Evolutionary conservation across 2,329 filamentous ascomycete species (phyloP).

Genomic region (Zymoseptoria tritici): DNA sequence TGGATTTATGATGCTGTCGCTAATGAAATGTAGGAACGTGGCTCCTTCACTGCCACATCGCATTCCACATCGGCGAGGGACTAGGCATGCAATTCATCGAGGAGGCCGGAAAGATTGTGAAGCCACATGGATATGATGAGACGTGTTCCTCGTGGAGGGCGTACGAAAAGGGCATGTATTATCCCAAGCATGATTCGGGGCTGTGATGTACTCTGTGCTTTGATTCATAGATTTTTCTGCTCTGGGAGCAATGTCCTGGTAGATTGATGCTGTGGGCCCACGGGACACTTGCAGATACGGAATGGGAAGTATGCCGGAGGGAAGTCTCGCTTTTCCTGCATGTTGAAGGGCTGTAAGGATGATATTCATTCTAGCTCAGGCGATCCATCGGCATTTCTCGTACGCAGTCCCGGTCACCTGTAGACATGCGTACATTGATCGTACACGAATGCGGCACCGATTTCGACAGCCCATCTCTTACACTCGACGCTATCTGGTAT

Average conservation of each 20-base stretch:
- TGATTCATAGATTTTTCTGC: too few relatives aligned
- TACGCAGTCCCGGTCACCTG: background rate
- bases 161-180: slow-evolving; percentile 28
- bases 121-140: slow-evolving; percentile 25
- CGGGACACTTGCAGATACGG: background rate
- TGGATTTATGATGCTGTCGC: slow-evolving; percentile 42
- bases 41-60: slow-evolving; percentile 40
- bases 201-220: slow-evolving; percentile 18
- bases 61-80: slow-evolving; percentile 56
- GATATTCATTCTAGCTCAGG: background rate
- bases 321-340: too few relatives aligned
- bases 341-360: too few relatives aligned
- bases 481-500: background rate
- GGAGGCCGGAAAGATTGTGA: slow-evolving; percentile 27
- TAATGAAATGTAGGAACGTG: slow-evolving; percentile 43
- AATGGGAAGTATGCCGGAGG: too few relatives aligned
- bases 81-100: slow-evolving; percentile 50
- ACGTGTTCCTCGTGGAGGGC: slow-evolving; percentile 30
- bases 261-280: background rate
- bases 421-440: background rate
- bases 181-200: slow-evolving; percentile 35
- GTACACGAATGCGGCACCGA: background rate
- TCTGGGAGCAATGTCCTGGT: background rate
- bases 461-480: background rate
- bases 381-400: background rate